Evolutionary conservation across 2,329 filamentous ascomycete genomes (phyloP), one percentile per base, ranked within the genome.

Genomic region (Trichoderma atrobrunneum): DNA sequence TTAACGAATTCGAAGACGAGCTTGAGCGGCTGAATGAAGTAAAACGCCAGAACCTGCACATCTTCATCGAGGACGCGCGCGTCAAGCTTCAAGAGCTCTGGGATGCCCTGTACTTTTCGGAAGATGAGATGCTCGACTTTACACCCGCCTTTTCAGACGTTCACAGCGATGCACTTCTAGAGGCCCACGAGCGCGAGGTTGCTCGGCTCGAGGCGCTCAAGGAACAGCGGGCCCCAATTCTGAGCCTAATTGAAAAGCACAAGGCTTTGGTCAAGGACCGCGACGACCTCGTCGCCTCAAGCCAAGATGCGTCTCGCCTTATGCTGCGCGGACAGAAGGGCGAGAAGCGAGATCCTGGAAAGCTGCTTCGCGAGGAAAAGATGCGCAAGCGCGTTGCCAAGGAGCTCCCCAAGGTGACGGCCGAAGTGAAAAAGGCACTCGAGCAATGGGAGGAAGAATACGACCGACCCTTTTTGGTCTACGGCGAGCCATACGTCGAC

Each of bases 101-200:
- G 96, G 96, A 99, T 79, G 87, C 90, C 0, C 85, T 99, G 1
- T 98, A 96, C 84, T 95, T 97, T 79, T 97, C 93, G 0, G 96
- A 99, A 80, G 96, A 99, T 78, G 96, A 99, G 83, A 98, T 98
- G 95, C 89, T 98, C 71, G 95, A 98, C 76, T 99, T 99, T 77
- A 96, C 95, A 0, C 96, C 97, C 0, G 96, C 95, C 56, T 98
- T 98, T 80, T 97, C 94, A 12, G 96, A 98, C 79, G 95, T 98
- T 24, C 98, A 97, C 83, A 98, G 94, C 77, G 96, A 99, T 80
- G 96, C 96, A 5, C 87, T 99, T 11, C 88, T 99, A 0, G 95
- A 97, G 75, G 95, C 96, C 0, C 97, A 99, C 78, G 96, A 99
- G 84, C 91, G 92, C 24, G 97, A 99, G 79, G 95, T 99, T 75